These are phyloP conservation scores for Furcasterigmium sp. DNA, from an alignment of 2,329 filamentous ascomycete species.

Conservation along the genomic window DNA sequence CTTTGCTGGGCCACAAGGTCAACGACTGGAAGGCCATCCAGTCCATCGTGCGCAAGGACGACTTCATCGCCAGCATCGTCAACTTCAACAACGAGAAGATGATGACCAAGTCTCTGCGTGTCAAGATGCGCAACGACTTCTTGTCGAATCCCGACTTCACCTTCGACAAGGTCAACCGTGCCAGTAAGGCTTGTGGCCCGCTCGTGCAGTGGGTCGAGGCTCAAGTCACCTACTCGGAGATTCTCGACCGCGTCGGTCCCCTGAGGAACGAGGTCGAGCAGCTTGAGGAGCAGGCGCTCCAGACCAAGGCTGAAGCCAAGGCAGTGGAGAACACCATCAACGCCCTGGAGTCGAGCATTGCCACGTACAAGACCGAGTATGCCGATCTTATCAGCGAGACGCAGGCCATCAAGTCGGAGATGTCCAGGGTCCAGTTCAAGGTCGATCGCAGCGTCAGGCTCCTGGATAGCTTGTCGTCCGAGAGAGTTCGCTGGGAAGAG, in stretches of 20 bases:
- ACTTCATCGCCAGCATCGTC: slow-evolving; percentile 97
- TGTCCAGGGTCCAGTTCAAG: slow-evolving; percentile 95
- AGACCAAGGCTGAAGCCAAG: slow-evolving; percentile 90
- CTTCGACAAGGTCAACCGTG: slow-evolving; percentile 91
- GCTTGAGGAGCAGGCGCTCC: slow-evolving; percentile 81
- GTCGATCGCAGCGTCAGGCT: slow-evolving; percentile 93
- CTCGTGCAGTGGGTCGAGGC: slow-evolving; percentile 96
- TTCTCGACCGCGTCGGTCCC: slow-evolving; percentile 88
- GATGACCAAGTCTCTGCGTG: slow-evolving; percentile 79
- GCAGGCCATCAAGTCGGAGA: slow-evolving; percentile 93
- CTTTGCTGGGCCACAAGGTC: slow-evolving; percentile 83
- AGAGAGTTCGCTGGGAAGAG: slow-evolving; percentile 90
- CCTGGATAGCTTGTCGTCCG: slow-evolving; percentile 90
- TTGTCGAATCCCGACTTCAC: slow-evolving; percentile 93
- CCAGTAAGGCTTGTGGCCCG: slow-evolving; percentile 93
- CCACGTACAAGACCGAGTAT: slow-evolving; percentile 93
- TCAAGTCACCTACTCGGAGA: slow-evolving; percentile 97
- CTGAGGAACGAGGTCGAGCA: slow-evolving; percentile 83
- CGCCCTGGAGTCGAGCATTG: slow-evolving; percentile 83
- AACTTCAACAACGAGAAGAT: slow-evolving; percentile 93
- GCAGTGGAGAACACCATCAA: slow-evolving; percentile 85
- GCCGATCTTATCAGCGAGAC: slow-evolving; percentile 94
- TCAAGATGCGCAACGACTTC: slow-evolving; percentile 90
- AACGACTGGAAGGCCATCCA: slow-evolving; percentile 90
- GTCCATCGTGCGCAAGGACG: slow-evolving; percentile 81